A percentile compares a stretch with the other conserved stretches of the same genome.
Evolutionary conservation across 2,329 filamentous ascomycete genomes (phyloP).

Genomic region (Phialophora macrospora): DNA sequence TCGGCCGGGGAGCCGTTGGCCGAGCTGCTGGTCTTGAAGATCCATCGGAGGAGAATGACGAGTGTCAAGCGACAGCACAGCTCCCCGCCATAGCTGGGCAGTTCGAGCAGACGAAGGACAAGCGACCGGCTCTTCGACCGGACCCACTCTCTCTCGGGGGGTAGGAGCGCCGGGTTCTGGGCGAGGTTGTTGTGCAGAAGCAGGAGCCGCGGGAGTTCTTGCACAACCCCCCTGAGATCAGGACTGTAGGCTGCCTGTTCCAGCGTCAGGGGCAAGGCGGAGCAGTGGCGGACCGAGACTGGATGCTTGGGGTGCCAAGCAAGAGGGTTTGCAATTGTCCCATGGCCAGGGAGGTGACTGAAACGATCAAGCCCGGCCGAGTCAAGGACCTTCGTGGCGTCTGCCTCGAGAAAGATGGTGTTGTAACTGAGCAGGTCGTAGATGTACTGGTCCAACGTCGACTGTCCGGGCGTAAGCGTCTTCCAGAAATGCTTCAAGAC

Average conservation of each 20-base stretch:
- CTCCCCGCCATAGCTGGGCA: conserved; percentile 27
- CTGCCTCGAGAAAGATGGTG: conserved; percentile 16
- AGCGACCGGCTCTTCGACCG: conserved; percentile 16
- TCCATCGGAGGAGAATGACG: conserved; percentile 14
- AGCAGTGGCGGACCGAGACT: conserved; percentile 12
- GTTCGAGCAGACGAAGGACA: conserved; percentile 14
- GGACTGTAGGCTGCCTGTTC: conserved; percentile 15
- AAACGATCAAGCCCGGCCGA: neutral
- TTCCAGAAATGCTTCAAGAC: conserved; percentile 30
- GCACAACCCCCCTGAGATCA: conserved; percentile 15
- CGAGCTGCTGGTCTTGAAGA: conserved; percentile 6
- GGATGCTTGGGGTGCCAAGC: neutral
- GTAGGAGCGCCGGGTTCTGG: neutral
- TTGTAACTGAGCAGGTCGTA: conserved; percentile 24
- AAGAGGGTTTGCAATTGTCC: neutral
- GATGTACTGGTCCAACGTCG: conserved; percentile 23
- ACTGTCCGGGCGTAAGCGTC: conserved; percentile 13
- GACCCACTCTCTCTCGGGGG: conserved; percentile 10
- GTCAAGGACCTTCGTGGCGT: neutral
- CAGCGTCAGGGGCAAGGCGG: conserved; percentile 9
- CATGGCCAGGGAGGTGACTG: neutral
- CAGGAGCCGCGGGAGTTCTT: conserved; percentile 11
- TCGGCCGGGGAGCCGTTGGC: neutral
- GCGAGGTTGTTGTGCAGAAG: neutral
- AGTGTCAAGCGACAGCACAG: conserved; percentile 24